Conservation (phyloP, 257 asterid genomes). For the Ligustrum vulgare region DNA sequence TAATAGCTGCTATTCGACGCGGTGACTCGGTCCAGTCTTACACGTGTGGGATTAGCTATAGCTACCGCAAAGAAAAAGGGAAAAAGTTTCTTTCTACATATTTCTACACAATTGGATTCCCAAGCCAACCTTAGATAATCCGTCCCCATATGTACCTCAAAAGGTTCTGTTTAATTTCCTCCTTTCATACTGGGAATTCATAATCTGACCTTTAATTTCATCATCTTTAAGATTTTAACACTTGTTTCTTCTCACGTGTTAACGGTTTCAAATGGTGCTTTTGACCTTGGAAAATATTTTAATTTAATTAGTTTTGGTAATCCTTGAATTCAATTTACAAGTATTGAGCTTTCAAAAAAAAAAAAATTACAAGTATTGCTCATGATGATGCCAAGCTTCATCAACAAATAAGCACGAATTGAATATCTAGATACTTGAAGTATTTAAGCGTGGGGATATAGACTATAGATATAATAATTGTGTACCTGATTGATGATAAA, state of each 20-base stretch:
- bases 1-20: conserved; percentile 23
- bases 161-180: neutral
- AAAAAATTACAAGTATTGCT: too few species aligned
- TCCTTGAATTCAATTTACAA: too few species aligned
- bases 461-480: too few species aligned
- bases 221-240: neutral
- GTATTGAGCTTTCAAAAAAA: too few species aligned
- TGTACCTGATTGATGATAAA: too few species aligned
- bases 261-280: conserved; percentile 12
- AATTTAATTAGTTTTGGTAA: neutral
- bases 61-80: neutral
- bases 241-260: conserved; percentile 6
- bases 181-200: conserved; percentile 21
- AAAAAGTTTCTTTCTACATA: neutral
- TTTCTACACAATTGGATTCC: conserved; percentile 27
- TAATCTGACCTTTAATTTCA: conserved; percentile 25
- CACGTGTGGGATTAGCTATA: conserved; percentile 16
- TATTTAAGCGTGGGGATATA: too few species aligned
- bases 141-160: conserved; percentile 37
- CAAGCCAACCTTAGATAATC: conserved; percentile 7
- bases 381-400: too few species aligned
- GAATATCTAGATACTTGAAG: too few species aligned
- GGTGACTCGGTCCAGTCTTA: conserved; percentile 31
- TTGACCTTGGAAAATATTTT: conserved; percentile 19
- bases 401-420: too few species aligned